Evolutionary conservation across 768 basidiomycete species (phyloP).

Genomic region (Kwoniella botswanensis): DNA sequence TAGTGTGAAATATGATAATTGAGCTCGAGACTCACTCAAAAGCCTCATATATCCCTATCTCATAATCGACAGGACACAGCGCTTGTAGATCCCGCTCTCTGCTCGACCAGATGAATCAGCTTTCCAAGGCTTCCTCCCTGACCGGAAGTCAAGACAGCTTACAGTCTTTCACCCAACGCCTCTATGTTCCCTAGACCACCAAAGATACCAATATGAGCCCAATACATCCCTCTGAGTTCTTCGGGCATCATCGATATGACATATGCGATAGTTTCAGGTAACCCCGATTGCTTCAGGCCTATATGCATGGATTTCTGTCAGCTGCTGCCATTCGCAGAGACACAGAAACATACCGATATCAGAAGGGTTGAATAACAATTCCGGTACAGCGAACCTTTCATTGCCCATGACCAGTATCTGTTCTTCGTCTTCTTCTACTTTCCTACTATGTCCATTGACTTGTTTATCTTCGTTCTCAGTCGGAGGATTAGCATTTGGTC

Average conservation of each 20-base stretch:
- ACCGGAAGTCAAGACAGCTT: constrained; percentile 50
- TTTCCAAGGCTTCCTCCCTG: background rate
- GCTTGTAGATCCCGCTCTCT: constrained; percentile 76
- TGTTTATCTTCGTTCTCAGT: constrained; percentile 55
- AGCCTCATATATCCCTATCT: constrained; percentile 74
- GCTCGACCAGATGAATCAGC: constrained; percentile 31
- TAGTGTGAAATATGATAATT: background rate
- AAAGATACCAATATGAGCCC: constrained; percentile 88
- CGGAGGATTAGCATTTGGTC: constrained; percentile 42
- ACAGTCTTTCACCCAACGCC: constrained; percentile 79
- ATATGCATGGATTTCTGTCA: constrained; percentile 11
- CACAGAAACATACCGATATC: constrained; percentile 70
- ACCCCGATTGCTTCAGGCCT: constrained; percentile 81
- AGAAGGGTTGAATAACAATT: constrained; percentile 85
- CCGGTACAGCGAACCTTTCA: constrained; percentile 91
- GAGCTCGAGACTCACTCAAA: constrained; percentile 66
- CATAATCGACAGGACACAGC: constrained; percentile 79
- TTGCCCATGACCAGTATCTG: constrained; percentile 81
- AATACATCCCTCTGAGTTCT: constrained; percentile 90
- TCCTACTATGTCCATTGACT: background rate
- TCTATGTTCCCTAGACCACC: constrained; percentile 80
- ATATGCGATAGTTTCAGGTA: constrained; percentile 74
- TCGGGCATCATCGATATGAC: constrained; percentile 77
- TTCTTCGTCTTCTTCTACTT: constrained; percentile 59
- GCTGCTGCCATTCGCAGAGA: background rate